These are phyloP conservation scores for Fraxinus ornus DNA, from an alignment of 305 asterid species.

Conservation along the genomic window DNA sequence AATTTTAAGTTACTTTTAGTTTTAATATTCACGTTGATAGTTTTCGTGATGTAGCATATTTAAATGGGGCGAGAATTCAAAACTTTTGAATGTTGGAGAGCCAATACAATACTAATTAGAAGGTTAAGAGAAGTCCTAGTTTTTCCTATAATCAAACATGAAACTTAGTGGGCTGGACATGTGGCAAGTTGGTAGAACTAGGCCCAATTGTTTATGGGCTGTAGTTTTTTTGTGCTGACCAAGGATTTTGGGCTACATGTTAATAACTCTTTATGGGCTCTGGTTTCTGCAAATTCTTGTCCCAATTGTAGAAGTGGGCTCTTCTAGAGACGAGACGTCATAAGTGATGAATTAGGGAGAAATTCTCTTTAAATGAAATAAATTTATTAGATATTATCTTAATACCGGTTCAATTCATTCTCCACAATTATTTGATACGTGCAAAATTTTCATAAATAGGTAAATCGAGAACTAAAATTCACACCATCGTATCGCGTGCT, in stretches of 20 bases:
- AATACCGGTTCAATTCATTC: neutral
- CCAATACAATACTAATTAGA: neutral
- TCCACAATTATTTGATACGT: neutral
- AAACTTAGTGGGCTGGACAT: neutral
- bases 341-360: no score
- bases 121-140: neutral
- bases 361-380: neutral
- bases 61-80: neutral
- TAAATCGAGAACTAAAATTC: neutral
- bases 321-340: neutral
- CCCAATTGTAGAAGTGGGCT: neutral
- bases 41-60: neutral
- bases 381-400: neutral
- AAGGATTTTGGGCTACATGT: neutral
- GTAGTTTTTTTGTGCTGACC: neutral
- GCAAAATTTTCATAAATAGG: neutral
- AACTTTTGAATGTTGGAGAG: neutral
- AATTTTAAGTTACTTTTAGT: no score
- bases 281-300: neutral
- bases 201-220: neutral
- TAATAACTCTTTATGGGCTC: neutral
- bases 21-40: no score
- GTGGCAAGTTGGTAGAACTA: neutral
- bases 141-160: neutral
- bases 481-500: neutral